These are phyloP conservation scores for Gnaphalium uliginosum DNA, from an alignment of 129 eudicot species.

Conservation along the genomic window DNA sequence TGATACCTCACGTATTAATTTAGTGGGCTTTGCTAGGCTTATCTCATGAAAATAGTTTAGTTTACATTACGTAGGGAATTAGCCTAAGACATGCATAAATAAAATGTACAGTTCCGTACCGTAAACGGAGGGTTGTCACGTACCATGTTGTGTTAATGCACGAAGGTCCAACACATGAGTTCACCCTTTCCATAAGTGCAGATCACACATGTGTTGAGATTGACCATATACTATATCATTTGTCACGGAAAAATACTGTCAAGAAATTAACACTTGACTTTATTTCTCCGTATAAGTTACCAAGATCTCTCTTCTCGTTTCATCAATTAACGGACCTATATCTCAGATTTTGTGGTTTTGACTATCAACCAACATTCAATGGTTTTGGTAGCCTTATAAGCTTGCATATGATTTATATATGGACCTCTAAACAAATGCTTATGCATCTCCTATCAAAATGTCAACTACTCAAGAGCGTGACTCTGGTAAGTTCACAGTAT, in stretches of 20 bases:
- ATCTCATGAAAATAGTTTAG: no score
- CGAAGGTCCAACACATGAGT: not conserved
- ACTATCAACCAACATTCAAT: not conserved
- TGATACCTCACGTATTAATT: no score
- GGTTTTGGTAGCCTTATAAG: not conserved
- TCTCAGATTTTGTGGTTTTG: not conserved
- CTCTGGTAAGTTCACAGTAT: not conserved
- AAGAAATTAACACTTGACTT: conserved; percentile 2
- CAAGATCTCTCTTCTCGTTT: not conserved
- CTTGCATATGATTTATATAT: not conserved
- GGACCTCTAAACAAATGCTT: not conserved
- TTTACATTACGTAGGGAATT: no score
- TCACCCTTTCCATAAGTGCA: not conserved
- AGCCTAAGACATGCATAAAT: no score
- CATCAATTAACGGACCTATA: not conserved
- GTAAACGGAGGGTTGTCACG: no score
- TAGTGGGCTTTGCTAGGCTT: no score
- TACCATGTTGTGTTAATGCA: not conserved
- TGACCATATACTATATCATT: not conserved
- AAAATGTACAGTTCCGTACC: no score
- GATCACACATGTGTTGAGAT: not conserved
- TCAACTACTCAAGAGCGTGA: not conserved
- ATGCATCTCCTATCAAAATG: not conserved
- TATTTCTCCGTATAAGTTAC: not conserved
- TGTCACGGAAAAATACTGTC: not conserved